Conservation (phyloP, 2,329 filamentous ascomycete species). For the Calonectria montana region DNA sequence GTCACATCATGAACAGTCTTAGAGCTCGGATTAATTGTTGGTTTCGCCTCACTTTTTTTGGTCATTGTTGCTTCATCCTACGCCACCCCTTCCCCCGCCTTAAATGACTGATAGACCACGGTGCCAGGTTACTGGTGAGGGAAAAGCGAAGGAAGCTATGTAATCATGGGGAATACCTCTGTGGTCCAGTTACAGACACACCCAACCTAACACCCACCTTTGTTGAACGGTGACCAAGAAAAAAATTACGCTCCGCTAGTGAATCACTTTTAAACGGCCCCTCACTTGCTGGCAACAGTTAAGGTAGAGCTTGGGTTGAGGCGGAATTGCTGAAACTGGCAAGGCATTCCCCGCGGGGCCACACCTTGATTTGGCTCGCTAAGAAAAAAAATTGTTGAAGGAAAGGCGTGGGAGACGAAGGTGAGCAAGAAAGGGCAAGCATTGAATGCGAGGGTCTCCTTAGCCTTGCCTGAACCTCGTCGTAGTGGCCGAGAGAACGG, state of each 20-base stretch:
- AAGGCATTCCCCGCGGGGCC: slow-evolving; percentile 1
- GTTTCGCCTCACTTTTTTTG: slow-evolving; percentile 14
- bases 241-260: slow-evolving; percentile 4
- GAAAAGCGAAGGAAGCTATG: slow-evolving; percentile 2
- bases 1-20: slow-evolving; percentile 10
- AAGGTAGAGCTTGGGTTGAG: slow-evolving; percentile 5
- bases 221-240: slow-evolving; percentile 2
- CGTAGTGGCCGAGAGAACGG: slow-evolving; percentile 26
- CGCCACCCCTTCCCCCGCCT: slow-evolving; percentile 3
- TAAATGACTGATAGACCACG: background rate
- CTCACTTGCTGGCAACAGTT: background rate
- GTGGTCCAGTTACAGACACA: slow-evolving; percentile 8
- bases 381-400: background rate
- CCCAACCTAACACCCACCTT: slow-evolving; percentile 12
- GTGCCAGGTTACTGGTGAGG: slow-evolving; percentile 5
- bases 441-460: background rate
- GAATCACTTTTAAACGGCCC: slow-evolving; percentile 3
- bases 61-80: background rate
- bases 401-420: slow-evolving; percentile 1
- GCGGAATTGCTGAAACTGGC: slow-evolving; percentile 10
- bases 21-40: background rate
- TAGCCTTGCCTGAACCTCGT: slow-evolving; percentile 11
- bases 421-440: slow-evolving; percentile 2
- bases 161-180: slow-evolving; percentile 10
- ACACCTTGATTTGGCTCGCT: slow-evolving; percentile 6